These are phyloP conservation scores for Penicillium concentricum DNA, from an alignment of 2,329 filamentous ascomycete genomes.

Conservation along the genomic window DNA sequence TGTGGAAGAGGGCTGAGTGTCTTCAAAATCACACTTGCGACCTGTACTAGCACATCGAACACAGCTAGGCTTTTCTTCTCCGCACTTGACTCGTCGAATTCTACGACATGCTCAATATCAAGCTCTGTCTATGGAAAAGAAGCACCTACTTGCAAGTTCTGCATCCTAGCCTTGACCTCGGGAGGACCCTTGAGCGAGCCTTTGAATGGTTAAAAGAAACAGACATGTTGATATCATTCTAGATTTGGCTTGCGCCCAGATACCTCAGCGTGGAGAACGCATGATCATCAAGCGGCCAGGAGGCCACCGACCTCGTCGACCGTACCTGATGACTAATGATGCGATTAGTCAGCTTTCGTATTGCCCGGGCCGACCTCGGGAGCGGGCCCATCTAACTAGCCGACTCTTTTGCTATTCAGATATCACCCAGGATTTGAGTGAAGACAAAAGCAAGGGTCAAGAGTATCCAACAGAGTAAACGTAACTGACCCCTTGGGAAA, in stretches of 20 bases:
- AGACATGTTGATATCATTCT: conserved; percentile 2
- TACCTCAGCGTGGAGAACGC: background rate
- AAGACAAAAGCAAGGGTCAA: background rate
- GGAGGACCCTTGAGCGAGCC: conserved; percentile 1
- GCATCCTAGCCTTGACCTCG: conserved; percentile 28
- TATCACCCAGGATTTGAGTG: background rate
- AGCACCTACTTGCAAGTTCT: conserved; percentile 35
- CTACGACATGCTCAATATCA: conserved; percentile 16
- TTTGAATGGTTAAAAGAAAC: background rate
- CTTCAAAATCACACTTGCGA: conserved; percentile 35
- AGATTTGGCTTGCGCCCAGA: background rate
- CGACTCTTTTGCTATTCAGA: background rate
- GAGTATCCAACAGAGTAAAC: background rate
- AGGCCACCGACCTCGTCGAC: background rate
- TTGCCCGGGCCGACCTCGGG: background rate
- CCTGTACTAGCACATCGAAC: conserved; percentile 31
- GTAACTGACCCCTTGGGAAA: no score
- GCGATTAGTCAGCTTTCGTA: background rate
- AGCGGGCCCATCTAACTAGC: background rate
- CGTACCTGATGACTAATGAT: background rate
- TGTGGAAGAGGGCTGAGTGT: background rate
- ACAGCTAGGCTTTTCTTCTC: conserved; percentile 35
- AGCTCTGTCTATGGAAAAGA: background rate
- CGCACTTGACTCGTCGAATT: conserved; percentile 36
- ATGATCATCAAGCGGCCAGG: background rate